Evolutionary conservation across 257 asterid species (phyloP).

Genomic region (Verbascum thapsus): DNA sequence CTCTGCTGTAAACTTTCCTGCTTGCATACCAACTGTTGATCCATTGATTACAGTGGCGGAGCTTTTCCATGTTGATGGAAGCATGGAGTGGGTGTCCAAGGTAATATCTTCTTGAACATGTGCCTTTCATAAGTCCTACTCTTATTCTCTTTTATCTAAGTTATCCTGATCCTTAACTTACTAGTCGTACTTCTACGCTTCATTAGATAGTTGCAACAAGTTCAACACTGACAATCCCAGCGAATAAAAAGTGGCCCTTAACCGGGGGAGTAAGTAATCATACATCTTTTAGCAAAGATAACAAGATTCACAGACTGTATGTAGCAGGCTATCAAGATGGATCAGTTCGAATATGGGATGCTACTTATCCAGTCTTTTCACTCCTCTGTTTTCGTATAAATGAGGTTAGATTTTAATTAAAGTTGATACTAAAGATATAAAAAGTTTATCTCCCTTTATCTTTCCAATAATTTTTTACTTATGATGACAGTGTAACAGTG

Average conservation of each 20-base stretch:
- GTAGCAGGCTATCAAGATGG: conserved; percentile 87
- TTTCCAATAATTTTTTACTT: conserved; percentile 23
- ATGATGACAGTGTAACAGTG: conserved; percentile 59
- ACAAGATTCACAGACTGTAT: conserved; percentile 54
- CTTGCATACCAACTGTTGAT: conserved; percentile 61
- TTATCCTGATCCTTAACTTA: conserved; percentile 34
- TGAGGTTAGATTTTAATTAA: conserved; percentile 52
- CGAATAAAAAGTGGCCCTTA: conserved; percentile 55
- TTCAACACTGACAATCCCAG: conserved; percentile 44
- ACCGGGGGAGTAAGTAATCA: conserved; percentile 77
- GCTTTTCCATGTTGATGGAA: conserved; percentile 50
- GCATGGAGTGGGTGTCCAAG: conserved; percentile 48
- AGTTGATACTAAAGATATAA: background rate
- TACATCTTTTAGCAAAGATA: conserved; percentile 48
- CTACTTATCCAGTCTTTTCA: conserved; percentile 71
- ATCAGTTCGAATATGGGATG: conserved; percentile 89
- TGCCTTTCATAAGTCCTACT: conserved; percentile 3
- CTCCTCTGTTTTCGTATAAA: conserved; percentile 53
- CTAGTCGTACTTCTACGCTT: conserved; percentile 23
- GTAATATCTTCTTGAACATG: conserved; percentile 38
- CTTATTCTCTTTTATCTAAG: conserved; percentile 22
- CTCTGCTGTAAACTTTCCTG: conserved; percentile 59
- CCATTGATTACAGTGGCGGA: conserved; percentile 73
- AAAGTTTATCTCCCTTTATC: background rate
- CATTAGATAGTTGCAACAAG: conserved; percentile 48